Evolutionary conservation across 2,329 filamentous ascomycete species (phyloP).

Genomic region (Trichoderma sp.): DNA sequence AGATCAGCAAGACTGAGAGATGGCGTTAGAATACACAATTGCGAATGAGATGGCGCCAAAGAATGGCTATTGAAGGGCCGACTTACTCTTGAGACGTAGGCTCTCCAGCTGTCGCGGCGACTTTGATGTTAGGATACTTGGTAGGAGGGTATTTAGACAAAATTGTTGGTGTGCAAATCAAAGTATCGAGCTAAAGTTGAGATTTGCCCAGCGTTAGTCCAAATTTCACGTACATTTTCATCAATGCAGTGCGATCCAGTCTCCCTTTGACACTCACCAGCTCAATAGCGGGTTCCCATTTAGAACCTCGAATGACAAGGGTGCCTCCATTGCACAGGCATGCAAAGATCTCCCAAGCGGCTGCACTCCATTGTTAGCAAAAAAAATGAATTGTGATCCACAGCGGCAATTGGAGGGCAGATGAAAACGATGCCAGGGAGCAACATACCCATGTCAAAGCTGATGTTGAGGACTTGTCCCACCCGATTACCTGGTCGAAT

Average conservation of each 20-base stretch:
- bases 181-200: conserved; percentile 47
- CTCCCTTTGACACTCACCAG: conserved; percentile 40
- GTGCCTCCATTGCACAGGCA: conserved; percentile 60
- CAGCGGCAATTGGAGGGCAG: conserved; percentile 23
- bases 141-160: conserved; percentile 51
- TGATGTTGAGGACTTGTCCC: conserved; percentile 58
- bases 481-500: conserved; percentile 54
- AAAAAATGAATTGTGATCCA: not conserved
- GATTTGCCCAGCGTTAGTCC: not conserved
- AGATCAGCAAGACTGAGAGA: conserved; percentile 50
- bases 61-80: not conserved
- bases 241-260: not conserved
- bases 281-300: conserved; percentile 50
- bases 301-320: conserved; percentile 52
- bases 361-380: conserved; percentile 37
- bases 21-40: not conserved
- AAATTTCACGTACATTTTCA: not conserved
- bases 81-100: conserved; percentile 49
- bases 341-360: conserved; percentile 62
- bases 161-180: conserved; percentile 59
- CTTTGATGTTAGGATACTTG: conserved; percentile 53
- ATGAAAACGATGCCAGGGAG: not conserved
- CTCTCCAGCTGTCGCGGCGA: conserved; percentile 58
- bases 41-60: not conserved
- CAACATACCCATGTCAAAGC: conserved; percentile 61